A percentile compares a stretch with the other conserved stretches of the same genome.
Evolutionary conservation across 2,329 filamentous ascomycete genomes (phyloP).

Genomic region (Davidsoniella eucalypti): DNA sequence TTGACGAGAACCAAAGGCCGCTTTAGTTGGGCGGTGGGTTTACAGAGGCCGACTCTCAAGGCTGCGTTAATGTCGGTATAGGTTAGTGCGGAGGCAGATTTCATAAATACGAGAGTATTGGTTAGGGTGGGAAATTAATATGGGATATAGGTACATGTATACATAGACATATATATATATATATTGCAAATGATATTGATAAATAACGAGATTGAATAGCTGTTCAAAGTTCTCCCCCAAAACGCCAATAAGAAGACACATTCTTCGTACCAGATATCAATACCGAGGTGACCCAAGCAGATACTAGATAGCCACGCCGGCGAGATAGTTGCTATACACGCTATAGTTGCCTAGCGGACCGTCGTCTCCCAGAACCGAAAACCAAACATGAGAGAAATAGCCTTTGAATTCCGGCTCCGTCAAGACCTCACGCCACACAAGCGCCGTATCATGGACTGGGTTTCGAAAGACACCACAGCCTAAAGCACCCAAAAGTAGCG

Average conservation of each 20-base stretch:
- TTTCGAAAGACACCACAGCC: slow-evolving; percentile 54
- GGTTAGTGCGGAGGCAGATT: too few relatives aligned
- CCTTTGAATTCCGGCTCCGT: slow-evolving; percentile 45
- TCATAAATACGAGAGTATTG: too few relatives aligned
- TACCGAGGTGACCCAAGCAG: neutral
- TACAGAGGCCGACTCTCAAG: neutral
- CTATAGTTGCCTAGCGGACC: neutral
- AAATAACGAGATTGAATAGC: neutral
- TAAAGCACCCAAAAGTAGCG: slow-evolving; percentile 49
- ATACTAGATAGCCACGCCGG: neutral
- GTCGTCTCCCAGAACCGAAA: neutral
- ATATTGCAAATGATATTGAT: too few relatives aligned
- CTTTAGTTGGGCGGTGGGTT: slow-evolving; percentile 6
- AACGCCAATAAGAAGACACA: neutral
- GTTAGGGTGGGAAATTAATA: too few relatives aligned
- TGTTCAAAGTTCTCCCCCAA: neutral
- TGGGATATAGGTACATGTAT: too few relatives aligned
- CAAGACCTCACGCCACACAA: slow-evolving; percentile 46
- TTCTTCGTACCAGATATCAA: too few relatives aligned
- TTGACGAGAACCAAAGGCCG: slow-evolving; percentile 4
- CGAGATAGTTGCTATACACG: slow-evolving; percentile 1
- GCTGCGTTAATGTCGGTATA: too few relatives aligned
- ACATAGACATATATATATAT: too few relatives aligned
- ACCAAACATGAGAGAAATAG: slow-evolving; percentile 30
- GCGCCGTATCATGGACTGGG: slow-evolving; percentile 43